These are phyloP conservation scores for Coelastrella sp. DNA, from an alignment of 139 green algal species.

Conservation along the genomic window DNA sequence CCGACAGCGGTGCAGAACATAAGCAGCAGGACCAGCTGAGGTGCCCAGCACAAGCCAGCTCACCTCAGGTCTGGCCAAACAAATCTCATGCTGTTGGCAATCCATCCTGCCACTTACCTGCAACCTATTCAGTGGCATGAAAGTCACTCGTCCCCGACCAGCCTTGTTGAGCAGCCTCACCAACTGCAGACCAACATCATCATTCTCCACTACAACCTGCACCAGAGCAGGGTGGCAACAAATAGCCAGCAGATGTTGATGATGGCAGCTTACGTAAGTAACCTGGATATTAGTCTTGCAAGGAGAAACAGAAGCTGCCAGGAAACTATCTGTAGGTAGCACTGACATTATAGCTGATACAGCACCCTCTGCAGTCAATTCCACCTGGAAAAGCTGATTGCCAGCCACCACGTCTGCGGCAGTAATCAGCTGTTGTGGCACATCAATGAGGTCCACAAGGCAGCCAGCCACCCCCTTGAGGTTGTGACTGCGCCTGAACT, in stretches of 20 bases:
- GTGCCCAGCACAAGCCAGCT: too few species aligned
- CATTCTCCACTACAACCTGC: conserved; percentile 90
- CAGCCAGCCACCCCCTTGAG: conserved; percentile 85
- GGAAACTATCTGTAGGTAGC: background rate
- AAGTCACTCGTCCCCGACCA: conserved; percentile 88
- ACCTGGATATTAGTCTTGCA: too few species aligned
- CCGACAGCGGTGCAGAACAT: too few species aligned
- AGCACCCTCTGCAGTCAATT: too few species aligned
- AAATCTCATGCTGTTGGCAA: too few species aligned
- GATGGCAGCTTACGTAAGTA: too few species aligned
- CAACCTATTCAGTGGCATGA: conserved; percentile 94
- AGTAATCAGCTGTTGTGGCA: conserved; percentile 71
- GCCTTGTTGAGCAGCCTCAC: conserved; percentile 76
- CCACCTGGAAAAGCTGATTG: conserved; percentile 75
- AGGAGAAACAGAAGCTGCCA: too few species aligned
- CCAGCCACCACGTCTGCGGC: conserved; percentile 87
- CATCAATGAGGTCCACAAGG: conserved; percentile 93
- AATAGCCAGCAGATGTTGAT: too few species aligned
- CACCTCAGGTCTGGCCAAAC: too few species aligned
- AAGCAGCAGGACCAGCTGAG: too few species aligned
- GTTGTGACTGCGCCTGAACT: background rate
- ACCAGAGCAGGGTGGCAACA: too few species aligned
- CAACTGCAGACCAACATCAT: conserved; percentile 80
- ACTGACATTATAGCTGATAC: too few species aligned
- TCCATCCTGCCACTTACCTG: background rate